phyloP scores from a whole-genome alignment of 1,139 yeast species.

The Pichia sp. region DNA sequence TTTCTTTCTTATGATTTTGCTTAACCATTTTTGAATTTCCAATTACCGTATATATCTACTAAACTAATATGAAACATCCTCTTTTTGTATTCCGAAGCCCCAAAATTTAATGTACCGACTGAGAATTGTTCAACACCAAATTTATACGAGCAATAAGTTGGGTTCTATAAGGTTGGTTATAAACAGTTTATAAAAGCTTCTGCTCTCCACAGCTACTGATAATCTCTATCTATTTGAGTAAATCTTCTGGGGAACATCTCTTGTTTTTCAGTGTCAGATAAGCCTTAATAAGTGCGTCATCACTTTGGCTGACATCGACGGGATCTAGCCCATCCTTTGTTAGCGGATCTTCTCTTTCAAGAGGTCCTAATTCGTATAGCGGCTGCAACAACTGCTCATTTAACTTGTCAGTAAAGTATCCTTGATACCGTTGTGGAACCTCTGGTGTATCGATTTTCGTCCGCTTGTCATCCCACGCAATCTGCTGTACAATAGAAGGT shows the following conservation, averaged over 20 bases:
- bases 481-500: slow-evolving; percentile 21
- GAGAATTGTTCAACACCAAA: no score
- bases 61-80: no score
- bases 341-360: slow-evolving; percentile 11
- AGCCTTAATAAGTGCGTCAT: slow-evolving; percentile 9
- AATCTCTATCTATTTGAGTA: background rate
- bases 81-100: no score
- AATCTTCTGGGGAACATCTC: slow-evolving; percentile 4
- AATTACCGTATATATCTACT: no score
- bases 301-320: slow-evolving; percentile 7
- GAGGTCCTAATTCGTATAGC: slow-evolving; percentile 8
- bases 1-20: no score
- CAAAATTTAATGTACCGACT: no score
- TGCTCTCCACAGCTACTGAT: no score
- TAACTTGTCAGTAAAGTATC: slow-evolving; percentile 8
- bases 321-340: slow-evolving; percentile 4
- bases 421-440: slow-evolving; percentile 14
- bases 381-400: slow-evolving; percentile 15
- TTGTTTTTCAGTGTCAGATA: slow-evolving; percentile 8
- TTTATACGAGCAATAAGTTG: no score
- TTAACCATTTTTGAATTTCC: no score
- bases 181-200: no score
- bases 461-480: slow-evolving; percentile 15
- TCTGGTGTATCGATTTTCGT: slow-evolving; percentile 13
- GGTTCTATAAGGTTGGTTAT: no score